A percentile compares a stretch with the other conserved stretches of the same genome.
Conservation (phyloP, 202 grass and related monocot species). For the Bolboschoenoplectus hybrid region DNA sequence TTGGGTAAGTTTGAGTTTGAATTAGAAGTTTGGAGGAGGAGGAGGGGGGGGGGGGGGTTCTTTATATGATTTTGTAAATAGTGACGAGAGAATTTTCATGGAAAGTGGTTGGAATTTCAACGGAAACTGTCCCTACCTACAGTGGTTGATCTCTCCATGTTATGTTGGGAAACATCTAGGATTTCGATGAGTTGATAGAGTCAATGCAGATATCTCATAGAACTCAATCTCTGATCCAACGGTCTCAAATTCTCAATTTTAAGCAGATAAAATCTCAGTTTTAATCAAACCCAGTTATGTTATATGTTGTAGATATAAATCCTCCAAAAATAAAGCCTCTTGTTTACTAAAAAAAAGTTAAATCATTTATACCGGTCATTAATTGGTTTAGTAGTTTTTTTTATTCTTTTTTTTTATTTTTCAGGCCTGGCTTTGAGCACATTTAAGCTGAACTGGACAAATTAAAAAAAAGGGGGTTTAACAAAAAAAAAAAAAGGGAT, state of each 20-base stretch:
- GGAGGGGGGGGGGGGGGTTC: background rate
- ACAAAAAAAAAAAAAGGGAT: background rate
- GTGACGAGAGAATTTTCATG: conserved; percentile 1
- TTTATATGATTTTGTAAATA: background rate
- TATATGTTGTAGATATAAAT: no score
- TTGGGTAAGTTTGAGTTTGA: background rate
- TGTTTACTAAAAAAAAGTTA: background rate
- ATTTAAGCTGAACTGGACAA: background rate
- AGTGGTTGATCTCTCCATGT: conserved; percentile 16
- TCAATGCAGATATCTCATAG: background rate
- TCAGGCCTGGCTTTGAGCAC: no score
- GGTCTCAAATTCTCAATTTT: no score
- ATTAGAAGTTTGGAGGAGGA: background rate
- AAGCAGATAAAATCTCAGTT: no score
- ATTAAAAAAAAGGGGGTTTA: background rate
- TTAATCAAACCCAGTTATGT: no score
- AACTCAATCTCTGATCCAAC: background rate
- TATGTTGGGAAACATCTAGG: background rate
- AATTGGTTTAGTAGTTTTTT: no score
- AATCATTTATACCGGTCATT: no score
- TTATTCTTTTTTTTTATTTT: no score
- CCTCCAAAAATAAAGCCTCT: background rate
- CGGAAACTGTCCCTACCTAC: background rate
- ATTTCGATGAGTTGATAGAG: background rate
- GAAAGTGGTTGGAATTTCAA: conserved; percentile 30